Percentiles rank a stretch among this genome's conserved stretches.
Evolutionary conservation across 257 asterid genomes (phyloP).

Genomic region (Sherardia arvensis): DNA sequence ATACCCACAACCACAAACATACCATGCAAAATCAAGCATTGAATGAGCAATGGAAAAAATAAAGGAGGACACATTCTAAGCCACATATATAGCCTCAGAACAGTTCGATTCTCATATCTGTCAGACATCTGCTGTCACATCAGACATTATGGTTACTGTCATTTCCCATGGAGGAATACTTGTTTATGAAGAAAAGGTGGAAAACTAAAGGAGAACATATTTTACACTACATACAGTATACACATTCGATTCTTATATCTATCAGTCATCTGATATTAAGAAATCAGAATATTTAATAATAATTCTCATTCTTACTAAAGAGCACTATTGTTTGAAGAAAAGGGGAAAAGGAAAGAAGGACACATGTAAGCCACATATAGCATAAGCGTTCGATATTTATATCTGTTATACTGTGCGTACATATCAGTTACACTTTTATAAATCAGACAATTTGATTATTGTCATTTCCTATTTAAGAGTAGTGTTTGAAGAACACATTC

Average conservation of each 20-base stretch:
- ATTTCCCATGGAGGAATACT: too few relatives aligned
- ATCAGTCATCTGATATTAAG: too few relatives aligned
- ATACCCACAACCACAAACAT: background rate
- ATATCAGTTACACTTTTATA: too few relatives aligned
- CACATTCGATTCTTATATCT: too few relatives aligned
- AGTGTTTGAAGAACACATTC: background rate
- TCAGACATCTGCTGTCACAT: too few relatives aligned
- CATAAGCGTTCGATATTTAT: background rate
- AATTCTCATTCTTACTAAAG: too few relatives aligned
- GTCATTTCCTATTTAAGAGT: background rate
- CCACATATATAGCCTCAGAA: background rate
- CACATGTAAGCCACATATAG: background rate
- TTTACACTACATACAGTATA: too few relatives aligned
- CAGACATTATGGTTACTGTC: too few relatives aligned
- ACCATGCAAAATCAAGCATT: constrained; percentile 6
- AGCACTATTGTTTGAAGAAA: too few relatives aligned
- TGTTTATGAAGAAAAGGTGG: too few relatives aligned
- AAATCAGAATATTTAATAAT: too few relatives aligned
- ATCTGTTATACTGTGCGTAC: background rate
- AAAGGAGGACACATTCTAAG: background rate
- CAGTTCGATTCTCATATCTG: background rate
- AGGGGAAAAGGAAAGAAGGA: background rate
- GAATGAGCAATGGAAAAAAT: background rate
- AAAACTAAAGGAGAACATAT: too few relatives aligned
- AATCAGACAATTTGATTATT: background rate